Evolutionary conservation across 2,329 filamentous ascomycete genomes (phyloP), one percentile per base, ranked within the genome.

Genomic region (Alternaria panax): DNA sequence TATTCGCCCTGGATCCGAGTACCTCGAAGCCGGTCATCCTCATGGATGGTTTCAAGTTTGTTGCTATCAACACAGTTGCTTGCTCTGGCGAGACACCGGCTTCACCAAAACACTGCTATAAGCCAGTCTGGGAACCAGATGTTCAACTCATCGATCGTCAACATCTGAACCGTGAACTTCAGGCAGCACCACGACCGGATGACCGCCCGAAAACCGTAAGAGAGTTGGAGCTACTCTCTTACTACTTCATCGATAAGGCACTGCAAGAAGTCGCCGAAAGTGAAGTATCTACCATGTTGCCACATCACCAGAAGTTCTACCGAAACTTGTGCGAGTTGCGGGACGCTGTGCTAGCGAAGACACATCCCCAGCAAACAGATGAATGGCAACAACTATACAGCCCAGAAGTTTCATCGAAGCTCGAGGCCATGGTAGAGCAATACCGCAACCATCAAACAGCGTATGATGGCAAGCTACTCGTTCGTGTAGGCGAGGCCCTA

Each of bases 11-110:
- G 11, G 63, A 65, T 42, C 45, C 59, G 14, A 36, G 22, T 1
- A 60, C 60, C 25, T 54, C 22, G 3, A 50, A 50, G 30, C 57
- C 63, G 4, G 60, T 65, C 0, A 47, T 63, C 4, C 51, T 65
- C 14, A 57, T 65, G 51, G 60, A 65, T 36, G 63, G 63, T n/a
- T 63, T 65, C 47, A 56, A 53, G 27, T 63, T 65, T 14, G 57
- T 63, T 11, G 54, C 63, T 22, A 60, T 65, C 24, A 60, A 63
- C 12, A 22, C 30, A 14, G 20, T 14, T 6, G 40, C 16, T 4
- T 28, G 30, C 3, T 51, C 52, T 7, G 24, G 12, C 2, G 32
- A 48, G 22, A 1, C 43, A 5, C 8, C 20, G 1, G 34, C 25
- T 5, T 11, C 38, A 6, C 25, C 54, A 6, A 65, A 57, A 9